Base-by-base conservation (phyloP, 2,329 filamentous ascomycete species). In the Cordyceps javanica region DNA sequence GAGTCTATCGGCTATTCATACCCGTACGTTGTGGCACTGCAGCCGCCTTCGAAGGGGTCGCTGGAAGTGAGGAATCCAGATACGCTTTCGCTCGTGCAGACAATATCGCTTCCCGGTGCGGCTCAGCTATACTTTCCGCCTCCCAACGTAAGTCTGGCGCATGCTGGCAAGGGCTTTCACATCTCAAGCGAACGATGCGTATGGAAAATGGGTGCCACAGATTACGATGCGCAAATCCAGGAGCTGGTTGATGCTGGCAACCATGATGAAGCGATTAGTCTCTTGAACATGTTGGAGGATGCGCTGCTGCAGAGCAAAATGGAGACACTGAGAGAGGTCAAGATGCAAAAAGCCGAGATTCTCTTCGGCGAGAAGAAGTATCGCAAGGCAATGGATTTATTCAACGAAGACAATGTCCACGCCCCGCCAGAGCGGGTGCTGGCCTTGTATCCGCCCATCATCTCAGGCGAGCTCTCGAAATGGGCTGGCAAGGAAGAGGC, bases 1-100 rank as follows among this genome's bases (percentile, higher is more conserved):
- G 92, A 97, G 66, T 88, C 88, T 57, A 87, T 99, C 59, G 94
- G 93, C 23, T 99, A 97, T 71, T 97, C 92, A 23, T 99, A 99
- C 69, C 94, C 94, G 0, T 99, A 97, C 69, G 86, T 99, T 57
- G 77, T 99, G 50, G 90, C 91, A 10, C 76, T 99, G 14, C 91
- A 96, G 68, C 79, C 91, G 8, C 85, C 91, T 0, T 81, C 89
- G 1, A 96, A 94, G 71, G 91, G 93, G 3, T 85, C 83, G 0
- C 76, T 99, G 11, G 94, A 99, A 72, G 88, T 99, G 38, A 83
- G 94, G 41, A 99, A 97, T 67, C 93, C 94, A 0, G 88, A 94
- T 59, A 97, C 93, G 0, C 75, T 97, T 46, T 94, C 87, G n/a
- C 75, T 97, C 16, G 77, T 99, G 19, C 94, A 99, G 73, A 91